phyloP scores from a whole-genome alignment of 2,329 filamentous ascomycete species.

The Penicillium brevicompactum region DNA sequence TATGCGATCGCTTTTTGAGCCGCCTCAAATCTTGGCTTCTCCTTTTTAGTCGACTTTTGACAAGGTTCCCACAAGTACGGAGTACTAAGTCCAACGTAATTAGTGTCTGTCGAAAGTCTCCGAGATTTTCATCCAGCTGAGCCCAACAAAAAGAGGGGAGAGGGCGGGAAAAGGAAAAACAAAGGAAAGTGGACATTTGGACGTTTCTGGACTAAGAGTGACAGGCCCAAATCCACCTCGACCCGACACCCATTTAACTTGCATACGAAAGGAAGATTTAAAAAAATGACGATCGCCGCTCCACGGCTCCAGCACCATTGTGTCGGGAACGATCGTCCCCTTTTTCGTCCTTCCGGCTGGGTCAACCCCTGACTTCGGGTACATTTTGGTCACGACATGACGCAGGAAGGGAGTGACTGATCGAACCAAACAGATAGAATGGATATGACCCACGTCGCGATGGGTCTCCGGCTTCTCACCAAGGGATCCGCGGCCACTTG shows the following conservation, averaged over 20 bases:
- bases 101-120: not conserved
- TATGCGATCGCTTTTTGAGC: slow-evolving; percentile 6
- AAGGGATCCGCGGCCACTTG: slow-evolving; percentile 22
- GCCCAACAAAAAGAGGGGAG: not conserved
- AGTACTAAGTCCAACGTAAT: not conserved
- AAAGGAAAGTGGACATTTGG: not conserved
- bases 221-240: slow-evolving; percentile 10
- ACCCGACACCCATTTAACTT: slow-evolving; percentile 7
- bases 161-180: not conserved
- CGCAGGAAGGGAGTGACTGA: slow-evolving; percentile 13
- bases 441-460: slow-evolving; percentile 9
- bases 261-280: not conserved
- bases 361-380: slow-evolving; percentile 21
- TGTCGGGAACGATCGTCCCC: slow-evolving; percentile 24
- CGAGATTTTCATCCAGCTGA: not conserved
- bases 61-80: not conserved
- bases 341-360: slow-evolving; percentile 17
- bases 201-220: slow-evolving; percentile 2
- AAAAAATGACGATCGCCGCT: slow-evolving; percentile 22
- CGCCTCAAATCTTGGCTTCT: slow-evolving; percentile 5
- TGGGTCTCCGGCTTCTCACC: slow-evolving; percentile 14
- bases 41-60: not conserved
- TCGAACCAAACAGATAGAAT: slow-evolving; percentile 18
- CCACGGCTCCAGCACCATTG: slow-evolving; percentile 21
- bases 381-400: slow-evolving; percentile 11